phyloP scores from a whole-genome alignment of 371 early-diverging fungal species.

The Zopfochytrium polystomum region DNA sequence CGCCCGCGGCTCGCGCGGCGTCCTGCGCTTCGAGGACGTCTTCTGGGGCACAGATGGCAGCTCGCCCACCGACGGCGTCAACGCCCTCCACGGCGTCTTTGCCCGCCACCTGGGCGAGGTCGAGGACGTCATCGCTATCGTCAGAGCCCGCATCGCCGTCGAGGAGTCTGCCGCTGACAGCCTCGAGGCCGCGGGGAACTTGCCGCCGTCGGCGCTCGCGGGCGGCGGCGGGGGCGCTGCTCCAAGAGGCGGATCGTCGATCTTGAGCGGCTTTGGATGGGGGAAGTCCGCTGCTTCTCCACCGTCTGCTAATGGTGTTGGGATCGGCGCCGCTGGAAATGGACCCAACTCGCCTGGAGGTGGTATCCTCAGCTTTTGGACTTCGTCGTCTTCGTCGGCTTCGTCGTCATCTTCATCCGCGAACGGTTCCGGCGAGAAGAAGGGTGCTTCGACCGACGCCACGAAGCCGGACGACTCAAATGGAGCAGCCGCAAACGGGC shows the following conservation, averaged over 20 bases:
- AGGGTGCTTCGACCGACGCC: neutral
- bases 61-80: conserved; percentile 28
- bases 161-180: conserved; percentile 24
- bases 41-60: conserved; percentile 31
- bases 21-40: conserved; percentile 29
- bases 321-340: conserved; percentile 8
- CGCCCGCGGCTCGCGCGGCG: neutral
- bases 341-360: too few relatives aligned
- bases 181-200: conserved; percentile 4
- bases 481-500: conserved; percentile 1
- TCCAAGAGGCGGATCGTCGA: neutral
- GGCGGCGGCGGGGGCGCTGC: neutral
- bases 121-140: conserved; percentile 21
- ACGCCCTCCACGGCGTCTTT: conserved; percentile 25
- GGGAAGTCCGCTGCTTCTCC: too few relatives aligned
- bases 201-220: neutral
- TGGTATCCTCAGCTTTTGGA: too few relatives aligned
- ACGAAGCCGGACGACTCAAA: neutral
- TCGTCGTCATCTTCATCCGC: neutral
- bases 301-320: conserved; percentile 4
- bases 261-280: too few relatives aligned
- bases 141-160: conserved; percentile 15
- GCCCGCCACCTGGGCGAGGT: conserved; percentile 27
- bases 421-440: neutral
- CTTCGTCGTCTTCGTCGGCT: conserved; percentile 2